These are phyloP conservation scores for Cladophialophora exuberans DNA, from an alignment of 2,329 filamentous ascomycete species.

Conservation along the genomic window DNA sequence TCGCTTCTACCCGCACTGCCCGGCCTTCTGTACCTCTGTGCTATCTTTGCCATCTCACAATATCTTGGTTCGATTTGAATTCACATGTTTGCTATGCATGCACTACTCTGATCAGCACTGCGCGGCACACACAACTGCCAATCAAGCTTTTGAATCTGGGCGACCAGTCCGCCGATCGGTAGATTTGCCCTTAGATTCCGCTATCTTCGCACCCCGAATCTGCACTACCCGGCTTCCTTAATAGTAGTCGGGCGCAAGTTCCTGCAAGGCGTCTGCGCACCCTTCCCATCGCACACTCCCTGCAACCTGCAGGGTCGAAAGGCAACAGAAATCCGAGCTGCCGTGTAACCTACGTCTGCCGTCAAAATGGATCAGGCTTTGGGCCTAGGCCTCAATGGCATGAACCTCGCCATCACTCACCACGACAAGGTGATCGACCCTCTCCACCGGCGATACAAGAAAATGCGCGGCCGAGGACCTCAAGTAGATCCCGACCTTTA, in stretches of 20 bases:
- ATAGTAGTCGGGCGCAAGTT: neutral
- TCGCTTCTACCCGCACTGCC: neutral
- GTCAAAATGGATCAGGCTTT: conserved; percentile 29
- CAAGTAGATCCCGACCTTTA: conserved; percentile 26
- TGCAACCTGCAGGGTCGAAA: conserved; percentile 1
- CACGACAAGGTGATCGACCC: conserved; percentile 31
- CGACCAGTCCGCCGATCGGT: conserved; percentile 16
- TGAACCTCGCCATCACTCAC: conserved; percentile 29
- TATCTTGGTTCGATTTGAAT: neutral
- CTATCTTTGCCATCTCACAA: neutral
- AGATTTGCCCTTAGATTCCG: neutral
- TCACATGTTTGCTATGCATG: conserved; percentile 14
- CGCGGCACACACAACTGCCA: no score
- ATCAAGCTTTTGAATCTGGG: conserved; percentile 4
- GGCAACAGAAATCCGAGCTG: neutral
- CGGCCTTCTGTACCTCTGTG: neutral
- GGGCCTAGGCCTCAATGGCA: conserved; percentile 27
- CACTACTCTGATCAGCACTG: neutral
- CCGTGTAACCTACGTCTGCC: conserved; percentile 10
- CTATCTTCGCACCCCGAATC: neutral
- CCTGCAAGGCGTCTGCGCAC: conserved; percentile 17
- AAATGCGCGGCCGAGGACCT: conserved; percentile 26
- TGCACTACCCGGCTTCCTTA: neutral
- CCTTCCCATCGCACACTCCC: neutral
- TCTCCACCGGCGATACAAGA: conserved; percentile 27